Evolutionary conservation across 192 early-diverging fungal genomes (phyloP).

Genomic region (Backusella parvicylindrica): DNA sequence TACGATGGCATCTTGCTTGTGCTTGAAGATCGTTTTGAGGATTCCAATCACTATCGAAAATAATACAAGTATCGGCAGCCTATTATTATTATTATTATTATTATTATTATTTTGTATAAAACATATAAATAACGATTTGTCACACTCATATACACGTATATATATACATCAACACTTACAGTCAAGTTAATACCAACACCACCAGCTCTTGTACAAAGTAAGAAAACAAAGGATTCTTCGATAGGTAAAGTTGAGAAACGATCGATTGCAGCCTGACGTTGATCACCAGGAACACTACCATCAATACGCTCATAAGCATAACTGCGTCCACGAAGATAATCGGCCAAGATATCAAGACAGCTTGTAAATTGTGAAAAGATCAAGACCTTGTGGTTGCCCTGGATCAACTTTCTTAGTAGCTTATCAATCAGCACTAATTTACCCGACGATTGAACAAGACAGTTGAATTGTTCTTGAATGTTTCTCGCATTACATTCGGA

Average conservation of each 20-base stretch:
- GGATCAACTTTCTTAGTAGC: constrained; percentile 65
- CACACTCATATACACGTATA: too few relatives aligned
- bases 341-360: constrained; percentile 72
- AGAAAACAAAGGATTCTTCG: constrained; percentile 78
- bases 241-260: constrained; percentile 66
- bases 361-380: constrained; percentile 88
- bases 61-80: constrained; percentile 84
- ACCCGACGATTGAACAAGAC: constrained; percentile 74
- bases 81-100: too few relatives aligned
- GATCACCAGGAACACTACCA: constrained; percentile 71
- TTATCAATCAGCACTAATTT: constrained; percentile 83
- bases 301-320: constrained; percentile 82
- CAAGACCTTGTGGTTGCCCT: constrained; percentile 79
- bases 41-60: constrained; percentile 89
- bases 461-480: constrained; percentile 60
- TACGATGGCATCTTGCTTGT: constrained; percentile 78
- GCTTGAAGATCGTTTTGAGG: constrained; percentile 90
- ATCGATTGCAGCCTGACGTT: constrained; percentile 84
- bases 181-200: constrained; percentile 89
- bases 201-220: constrained; percentile 83
- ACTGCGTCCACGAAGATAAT: constrained; percentile 70
- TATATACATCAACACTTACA: constrained; percentile 8
- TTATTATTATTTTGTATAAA: too few relatives aligned
- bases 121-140: neutral
- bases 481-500: constrained; percentile 56